Evolutionary conservation across 148 eudicot species (phyloP).

Genomic region (Chenopodium album): DNA sequence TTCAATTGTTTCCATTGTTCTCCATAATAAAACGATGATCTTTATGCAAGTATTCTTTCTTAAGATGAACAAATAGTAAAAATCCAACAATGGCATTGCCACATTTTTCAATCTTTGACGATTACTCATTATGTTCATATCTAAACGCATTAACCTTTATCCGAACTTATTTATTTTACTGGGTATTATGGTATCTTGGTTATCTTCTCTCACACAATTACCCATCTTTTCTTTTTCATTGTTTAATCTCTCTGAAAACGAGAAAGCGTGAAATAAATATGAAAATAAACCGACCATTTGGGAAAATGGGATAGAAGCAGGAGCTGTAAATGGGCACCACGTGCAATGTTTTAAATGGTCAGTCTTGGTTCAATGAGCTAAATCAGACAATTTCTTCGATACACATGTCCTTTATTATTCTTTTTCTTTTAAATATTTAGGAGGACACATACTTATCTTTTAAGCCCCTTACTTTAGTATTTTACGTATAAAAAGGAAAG

Average conservation of each 20-base stretch:
- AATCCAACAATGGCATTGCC: background rate
- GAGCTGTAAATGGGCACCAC: slow-evolving; percentile 13
- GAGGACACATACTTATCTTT: background rate
- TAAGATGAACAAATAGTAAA: too few relatives aligned
- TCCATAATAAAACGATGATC: too few relatives aligned
- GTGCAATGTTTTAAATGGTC: slow-evolving; percentile 16
- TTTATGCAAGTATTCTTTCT: too few relatives aligned
- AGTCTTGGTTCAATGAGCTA: background rate
- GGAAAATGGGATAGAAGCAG: background rate
- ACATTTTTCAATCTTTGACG: too few relatives aligned
- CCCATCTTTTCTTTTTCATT: background rate
- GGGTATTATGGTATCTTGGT: too few relatives aligned
- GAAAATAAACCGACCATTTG: slow-evolving; percentile 22
- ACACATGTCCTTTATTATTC: slow-evolving; percentile 22
- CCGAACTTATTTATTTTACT: too few relatives aligned
- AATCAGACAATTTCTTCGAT: slow-evolving; percentile 15
- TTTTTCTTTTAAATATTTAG: background rate
- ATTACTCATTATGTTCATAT: background rate
- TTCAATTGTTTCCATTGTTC: background rate
- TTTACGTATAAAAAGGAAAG: background rate
- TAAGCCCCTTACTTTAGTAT: background rate
- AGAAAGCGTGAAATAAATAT: background rate
- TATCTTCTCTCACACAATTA: too few relatives aligned
- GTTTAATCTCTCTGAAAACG: background rate
- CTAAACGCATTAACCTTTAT: too few relatives aligned